Evolutionary conservation across 2,329 filamentous ascomycete species (phyloP), one percentile per base, ranked within the genome.

Genomic region (Neonectria faginata): DNA sequence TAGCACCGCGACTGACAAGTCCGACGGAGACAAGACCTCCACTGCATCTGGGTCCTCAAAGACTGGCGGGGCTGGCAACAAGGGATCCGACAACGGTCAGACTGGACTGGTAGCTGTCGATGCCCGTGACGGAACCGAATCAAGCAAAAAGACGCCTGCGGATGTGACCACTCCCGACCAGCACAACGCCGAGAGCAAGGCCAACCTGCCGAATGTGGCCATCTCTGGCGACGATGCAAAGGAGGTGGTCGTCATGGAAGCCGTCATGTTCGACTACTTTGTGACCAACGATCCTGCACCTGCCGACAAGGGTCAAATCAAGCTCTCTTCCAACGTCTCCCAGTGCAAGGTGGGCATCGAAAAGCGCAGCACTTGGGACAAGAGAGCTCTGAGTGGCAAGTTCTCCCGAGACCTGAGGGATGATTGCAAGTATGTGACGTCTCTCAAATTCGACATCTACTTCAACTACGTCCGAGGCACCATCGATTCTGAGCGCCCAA

Each of bases 201-300:
- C 55, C 4, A 64, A 64, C 22, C 36, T 60, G 20, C 62, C 62
- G 12, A 16, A 39, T 9, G 52, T 45, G 5, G 51, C 39, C 56
- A 60, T 60, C 45, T 60, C 62, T 5, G 56, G 51, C 22, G 5
- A 16, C 1, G 62, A 64, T 8, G 62, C 62, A 14, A 25, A 58
- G 5, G 62, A 64, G 10, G 45, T 64, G 3, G 62, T 58, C 8
- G 51, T 60, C 20, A 60, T 60, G 51, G 62, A 64, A 9, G 62
- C 51, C 9, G 53, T 60, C 51, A 60, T 64, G 62, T 64, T 64
- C 29, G 57, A 64, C 22, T 45, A 60, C 45, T 64, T 64, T 44
- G 62, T 50, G 3, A 31, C 16, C 6, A 55, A 60, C 12, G 57
- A 41, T 14, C 62, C 62, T 4, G 48, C 62, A 2, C 62, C 62